Percentiles rank a stretch among this genome's conserved stretches.
These are phyloP conservation scores for Sherardia arvensis DNA, from an alignment of 257 asterid species.

Conservation along the genomic window DNA sequence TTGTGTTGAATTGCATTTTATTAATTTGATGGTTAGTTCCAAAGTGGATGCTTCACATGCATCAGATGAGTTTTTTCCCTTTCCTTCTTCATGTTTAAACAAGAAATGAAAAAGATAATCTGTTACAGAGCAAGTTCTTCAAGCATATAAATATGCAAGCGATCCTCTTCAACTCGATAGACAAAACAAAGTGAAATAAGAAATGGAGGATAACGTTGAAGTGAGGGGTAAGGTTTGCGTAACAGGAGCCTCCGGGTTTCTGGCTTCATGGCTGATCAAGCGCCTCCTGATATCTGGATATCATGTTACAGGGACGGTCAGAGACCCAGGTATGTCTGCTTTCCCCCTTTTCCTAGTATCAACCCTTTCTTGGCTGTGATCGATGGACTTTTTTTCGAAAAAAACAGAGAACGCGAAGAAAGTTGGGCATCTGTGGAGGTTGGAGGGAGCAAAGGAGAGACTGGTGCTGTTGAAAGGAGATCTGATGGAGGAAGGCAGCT, in stretches of 20 bases:
- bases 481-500: slow-evolving; percentile 68
- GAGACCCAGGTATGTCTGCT: slow-evolving; percentile 84
- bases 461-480: slow-evolving; percentile 55
- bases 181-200: neutral
- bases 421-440: slow-evolving; percentile 65
- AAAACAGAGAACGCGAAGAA: slow-evolving; percentile 43
- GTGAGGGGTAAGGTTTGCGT: slow-evolving; percentile 68
- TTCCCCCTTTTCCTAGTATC: too few species aligned
- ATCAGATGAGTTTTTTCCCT: slow-evolving; percentile 26
- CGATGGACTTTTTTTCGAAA: too few species aligned
- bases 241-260: slow-evolving; percentile 83
- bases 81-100: neutral
- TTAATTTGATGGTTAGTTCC: neutral
- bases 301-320: slow-evolving; percentile 67
- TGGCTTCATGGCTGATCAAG: slow-evolving; percentile 86
- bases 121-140: neutral
- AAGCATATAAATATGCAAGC: neutral
- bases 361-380: neutral
- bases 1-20: neutral
- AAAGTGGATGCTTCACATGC: slow-evolving; percentile 17
- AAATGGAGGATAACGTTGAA: slow-evolving; percentile 21
- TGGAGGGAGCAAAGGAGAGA: slow-evolving; percentile 74
- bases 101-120: neutral
- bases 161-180: neutral
- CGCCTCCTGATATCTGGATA: slow-evolving; percentile 68